Percentiles rank a stretch among this genome's conserved stretches.
Evolutionary conservation across 768 basidiomycete genomes (phyloP).

Genomic region (Gloeopeniophorella convolvens): DNA sequence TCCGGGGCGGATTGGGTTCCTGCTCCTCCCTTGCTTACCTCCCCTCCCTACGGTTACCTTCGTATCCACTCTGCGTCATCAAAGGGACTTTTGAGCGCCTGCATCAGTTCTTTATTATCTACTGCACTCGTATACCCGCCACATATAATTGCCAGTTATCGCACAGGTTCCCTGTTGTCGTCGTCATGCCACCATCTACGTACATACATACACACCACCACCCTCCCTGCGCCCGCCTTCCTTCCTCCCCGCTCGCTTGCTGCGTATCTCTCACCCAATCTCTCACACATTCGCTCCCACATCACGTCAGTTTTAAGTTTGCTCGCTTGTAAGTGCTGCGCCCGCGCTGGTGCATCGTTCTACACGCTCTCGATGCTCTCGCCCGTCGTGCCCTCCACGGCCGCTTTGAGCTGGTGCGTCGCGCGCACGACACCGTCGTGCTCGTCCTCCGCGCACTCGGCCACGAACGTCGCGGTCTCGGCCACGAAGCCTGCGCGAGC

Average conservation of each 20-base stretch:
- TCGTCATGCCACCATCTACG: slow-evolving; percentile 13
- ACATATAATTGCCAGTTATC: too few species aligned
- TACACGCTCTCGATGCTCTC: slow-evolving; percentile 13
- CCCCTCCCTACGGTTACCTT: neutral
- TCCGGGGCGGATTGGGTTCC: too few species aligned
- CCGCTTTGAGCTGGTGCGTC: slow-evolving; percentile 59
- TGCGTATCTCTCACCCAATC: too few species aligned
- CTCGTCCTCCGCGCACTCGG: slow-evolving; percentile 84
- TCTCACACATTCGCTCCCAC: too few species aligned
- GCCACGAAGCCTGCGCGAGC: slow-evolving; percentile 56
- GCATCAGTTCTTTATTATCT: neutral
- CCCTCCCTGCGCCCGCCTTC: too few species aligned
- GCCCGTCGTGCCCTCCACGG: slow-evolving; percentile 67
- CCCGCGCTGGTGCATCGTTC: neutral
- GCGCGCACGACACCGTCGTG: slow-evolving; percentile 74
- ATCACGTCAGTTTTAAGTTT: too few species aligned
- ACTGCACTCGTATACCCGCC: neutral
- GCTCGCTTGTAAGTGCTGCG: neutral
- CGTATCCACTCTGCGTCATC: neutral
- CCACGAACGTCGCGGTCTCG: slow-evolving; percentile 82
- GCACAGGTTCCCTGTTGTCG: too few species aligned
- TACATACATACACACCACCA: too few species aligned
- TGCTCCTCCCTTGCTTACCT: neutral
- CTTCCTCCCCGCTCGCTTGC: too few species aligned
- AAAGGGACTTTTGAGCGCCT: neutral